These are phyloP conservation scores for Hypomyces rosellus DNA, from an alignment of 2,329 filamentous ascomycete species.

Conservation along the genomic window DNA sequence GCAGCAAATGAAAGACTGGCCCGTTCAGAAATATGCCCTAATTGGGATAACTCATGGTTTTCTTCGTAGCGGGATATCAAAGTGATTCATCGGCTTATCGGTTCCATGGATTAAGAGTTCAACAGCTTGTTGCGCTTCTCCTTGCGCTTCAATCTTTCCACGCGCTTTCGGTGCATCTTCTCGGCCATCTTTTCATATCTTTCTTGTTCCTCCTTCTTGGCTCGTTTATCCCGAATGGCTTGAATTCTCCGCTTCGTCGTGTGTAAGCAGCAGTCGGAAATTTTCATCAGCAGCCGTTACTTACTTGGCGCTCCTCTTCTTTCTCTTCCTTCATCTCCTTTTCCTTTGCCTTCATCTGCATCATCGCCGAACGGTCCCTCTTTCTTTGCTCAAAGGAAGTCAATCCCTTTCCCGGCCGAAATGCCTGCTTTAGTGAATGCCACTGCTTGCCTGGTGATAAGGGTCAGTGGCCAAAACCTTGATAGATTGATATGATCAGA, in stretches of 20 bases:
- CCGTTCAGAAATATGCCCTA: no score
- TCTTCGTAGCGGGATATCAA: no score
- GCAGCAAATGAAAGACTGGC: no score
- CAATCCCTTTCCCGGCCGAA: conserved; percentile 73
- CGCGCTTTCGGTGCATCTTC: conserved; percentile 95
- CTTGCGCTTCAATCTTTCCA: conserved; percentile 86
- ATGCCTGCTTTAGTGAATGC: conserved; percentile 77
- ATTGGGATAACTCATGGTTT: no score
- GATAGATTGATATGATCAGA: not conserved
- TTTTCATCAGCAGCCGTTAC: conserved; percentile 17
- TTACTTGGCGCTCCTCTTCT: conserved; percentile 76
- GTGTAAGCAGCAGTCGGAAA: not conserved
- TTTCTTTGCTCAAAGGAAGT: conserved; percentile 73
- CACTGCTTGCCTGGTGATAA: conserved; percentile 76
- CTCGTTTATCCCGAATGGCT: conserved; percentile 76
- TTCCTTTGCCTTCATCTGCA: conserved; percentile 84
- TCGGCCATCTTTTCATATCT: conserved; percentile 90
- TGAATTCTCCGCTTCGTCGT: conserved; percentile 63
- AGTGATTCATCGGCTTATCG: not conserved
- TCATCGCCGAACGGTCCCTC: conserved; percentile 61
- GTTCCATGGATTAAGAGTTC: conserved; percentile 46
- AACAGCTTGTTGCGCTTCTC: conserved; percentile 92
- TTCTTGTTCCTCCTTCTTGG: conserved; percentile 86
- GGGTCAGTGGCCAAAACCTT: not conserved
- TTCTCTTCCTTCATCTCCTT: conserved; percentile 96